Evolutionary conservation across 768 basidiomycete species (phyloP).

Genomic region (Podaxis sp.): DNA sequence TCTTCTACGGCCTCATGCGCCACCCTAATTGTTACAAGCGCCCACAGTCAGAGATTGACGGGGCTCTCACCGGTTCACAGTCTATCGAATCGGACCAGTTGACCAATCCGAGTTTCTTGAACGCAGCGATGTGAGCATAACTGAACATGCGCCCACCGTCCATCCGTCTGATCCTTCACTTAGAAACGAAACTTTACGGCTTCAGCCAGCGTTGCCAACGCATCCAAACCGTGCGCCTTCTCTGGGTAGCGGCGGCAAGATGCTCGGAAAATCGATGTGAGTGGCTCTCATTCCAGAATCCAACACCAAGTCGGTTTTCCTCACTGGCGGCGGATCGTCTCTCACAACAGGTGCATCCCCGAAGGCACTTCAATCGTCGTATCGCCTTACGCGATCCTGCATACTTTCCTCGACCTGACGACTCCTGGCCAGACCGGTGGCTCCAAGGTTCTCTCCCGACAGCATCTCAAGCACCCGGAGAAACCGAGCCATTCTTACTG

Average conservation of each 20-base stretch:
- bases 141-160: too few species aligned
- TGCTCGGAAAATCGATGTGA: slow-evolving; percentile 21
- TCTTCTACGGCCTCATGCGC: slow-evolving; percentile 28
- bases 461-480: not conserved
- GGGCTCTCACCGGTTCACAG: slow-evolving; percentile 7
- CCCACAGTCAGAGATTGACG: slow-evolving; percentile 28
- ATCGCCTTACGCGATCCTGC: slow-evolving; percentile 32
- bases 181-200: slow-evolving; percentile 38
- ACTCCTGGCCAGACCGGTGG: slow-evolving; percentile 40
- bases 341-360: slow-evolving; percentile 32
- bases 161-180: not conserved
- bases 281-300: not conserved
- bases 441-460: slow-evolving; percentile 14
- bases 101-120: slow-evolving; percentile 27
- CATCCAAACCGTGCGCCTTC: slow-evolving; percentile 32
- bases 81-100: slow-evolving; percentile 23
- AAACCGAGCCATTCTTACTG: slow-evolving; percentile 17
- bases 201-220: slow-evolving; percentile 35
- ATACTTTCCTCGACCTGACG: slow-evolving; percentile 37
- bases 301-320: not conserved
- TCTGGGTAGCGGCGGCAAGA: slow-evolving; percentile 30
- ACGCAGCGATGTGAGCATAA: slow-evolving; percentile 34
- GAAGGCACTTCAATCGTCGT: slow-evolving; percentile 37
- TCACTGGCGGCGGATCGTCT: not conserved
- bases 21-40: slow-evolving; percentile 21